Base-by-base conservation (phyloP, 2,329 filamentous ascomycete species). In the Claviceps sp. region DNA sequence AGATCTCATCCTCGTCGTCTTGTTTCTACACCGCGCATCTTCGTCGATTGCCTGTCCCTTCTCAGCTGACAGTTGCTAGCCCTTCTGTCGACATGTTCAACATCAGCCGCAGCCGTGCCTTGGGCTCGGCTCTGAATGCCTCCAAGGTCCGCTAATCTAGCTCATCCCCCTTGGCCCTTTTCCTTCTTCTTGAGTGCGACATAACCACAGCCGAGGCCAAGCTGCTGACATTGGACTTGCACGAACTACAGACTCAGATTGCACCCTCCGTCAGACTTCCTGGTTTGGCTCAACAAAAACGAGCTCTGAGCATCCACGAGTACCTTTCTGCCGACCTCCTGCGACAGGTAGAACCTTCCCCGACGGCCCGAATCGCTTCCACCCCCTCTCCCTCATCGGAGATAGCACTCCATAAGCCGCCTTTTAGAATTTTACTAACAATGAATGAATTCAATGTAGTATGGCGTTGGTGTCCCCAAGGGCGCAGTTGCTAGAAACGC, bases 241-340 rank as follows among this genome's bases (percentile, higher is more conserved):
- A 23, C 49, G 50, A 22, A 45, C 5, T 46, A 11, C 11, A 64
- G 61, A 55, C 59, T 54, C 62, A 62, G 58, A 53, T 68, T 60
- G 67, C 72, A 49, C 71, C 75, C 58, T 67, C 72, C 56, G 65
- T 75, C 64, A 78, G 77, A 72, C 70, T 79, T 59, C 75, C 86
- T 73, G 78, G 82, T 63, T 70, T 79, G 63, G 78, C 73, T 61
- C 85, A 93, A 72, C 90, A 96, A 74, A 81, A 79, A 72, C 82
- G 93, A 76, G 83, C 86, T 66, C 81, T 98, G 67, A 93, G 88
- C 67, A 95, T 98, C 66, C 93, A 98, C 78, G 93, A 98, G 77
- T 97, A 96, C 76, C 85, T 91, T 66, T 96, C 93, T 63, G 88
- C 89, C 63, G 87, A 90, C 70, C 83, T 98, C 61, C 80, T 98